A percentile compares a stretch with the other conserved stretches of the same genome.
phyloP scores from a whole-genome alignment of 2,329 filamentous ascomycete species.

The Cladophialophora exuberans region DNA sequence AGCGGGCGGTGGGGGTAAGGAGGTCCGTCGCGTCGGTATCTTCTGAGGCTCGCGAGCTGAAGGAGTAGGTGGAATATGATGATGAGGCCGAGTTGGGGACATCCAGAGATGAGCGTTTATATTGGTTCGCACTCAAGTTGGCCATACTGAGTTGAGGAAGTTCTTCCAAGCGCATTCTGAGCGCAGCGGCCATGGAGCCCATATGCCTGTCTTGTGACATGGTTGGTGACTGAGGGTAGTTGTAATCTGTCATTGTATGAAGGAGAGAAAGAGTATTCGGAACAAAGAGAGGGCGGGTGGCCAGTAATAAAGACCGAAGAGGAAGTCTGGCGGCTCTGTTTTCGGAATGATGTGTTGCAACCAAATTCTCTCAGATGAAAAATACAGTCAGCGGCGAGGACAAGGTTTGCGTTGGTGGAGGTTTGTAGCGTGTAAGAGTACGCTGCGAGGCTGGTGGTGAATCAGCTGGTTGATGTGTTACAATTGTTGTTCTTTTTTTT shows the following conservation, averaged over 20 bases:
- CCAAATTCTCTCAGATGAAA: conserved; percentile 1
- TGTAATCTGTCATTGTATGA: conserved; percentile 26
- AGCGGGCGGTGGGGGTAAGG: conserved; percentile 31
- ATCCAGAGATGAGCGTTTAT: conserved; percentile 23
- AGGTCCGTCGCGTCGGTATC: conserved; percentile 33
- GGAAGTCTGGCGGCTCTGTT: background rate
- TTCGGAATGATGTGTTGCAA: background rate
- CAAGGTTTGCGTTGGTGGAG: background rate
- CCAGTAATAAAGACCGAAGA: conserved; percentile 5
- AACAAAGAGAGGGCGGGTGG: conserved; percentile 4
- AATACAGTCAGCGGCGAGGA: conserved; percentile 24
- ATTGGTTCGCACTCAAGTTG: conserved; percentile 23
- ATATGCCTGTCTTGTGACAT: conserved; percentile 30
- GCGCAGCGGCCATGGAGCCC: conserved; percentile 32
- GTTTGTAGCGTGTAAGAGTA: background rate
- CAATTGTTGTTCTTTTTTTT: background rate
- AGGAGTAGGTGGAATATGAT: conserved; percentile 31
- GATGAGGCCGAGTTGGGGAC: conserved; percentile 28
- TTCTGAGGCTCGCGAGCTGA: conserved; percentile 28
- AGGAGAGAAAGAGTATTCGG: background rate
- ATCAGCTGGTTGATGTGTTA: background rate
- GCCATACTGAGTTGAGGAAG: conserved; percentile 30
- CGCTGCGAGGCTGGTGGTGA: too few species aligned
- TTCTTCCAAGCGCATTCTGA: conserved; percentile 29
- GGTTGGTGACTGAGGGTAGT: conserved; percentile 27